phyloP scores from a whole-genome alignment of 2,329 filamentous ascomycete genomes.

The Pseudonectria buxi region DNA sequence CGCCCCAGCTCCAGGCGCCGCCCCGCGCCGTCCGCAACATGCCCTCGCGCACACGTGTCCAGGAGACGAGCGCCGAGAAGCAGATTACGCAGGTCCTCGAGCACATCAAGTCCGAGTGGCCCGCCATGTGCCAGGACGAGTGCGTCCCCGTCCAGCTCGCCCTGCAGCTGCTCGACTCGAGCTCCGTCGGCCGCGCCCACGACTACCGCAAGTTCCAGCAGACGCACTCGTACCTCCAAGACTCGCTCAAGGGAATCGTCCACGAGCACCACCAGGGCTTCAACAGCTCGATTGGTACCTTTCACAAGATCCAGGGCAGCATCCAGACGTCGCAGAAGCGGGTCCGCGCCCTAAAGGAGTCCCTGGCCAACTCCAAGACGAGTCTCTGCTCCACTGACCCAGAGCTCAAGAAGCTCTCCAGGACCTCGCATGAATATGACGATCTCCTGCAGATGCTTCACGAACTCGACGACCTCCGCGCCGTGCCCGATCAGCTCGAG shows the following conservation, averaged over 20 bases:
- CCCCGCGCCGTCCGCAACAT: conserved; percentile 26
- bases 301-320: conserved; percentile 95
- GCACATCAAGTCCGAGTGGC: conserved; percentile 84
- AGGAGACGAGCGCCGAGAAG: conserved; percentile 44
- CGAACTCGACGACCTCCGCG: conserved; percentile 80
- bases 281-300: conserved; percentile 97
- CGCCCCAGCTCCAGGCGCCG: conserved; percentile 23
- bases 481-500: conserved; percentile 86
- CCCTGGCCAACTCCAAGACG: conserved; percentile 71
- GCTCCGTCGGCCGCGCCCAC: conserved; percentile 85
- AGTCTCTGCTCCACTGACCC: conserved; percentile 81
- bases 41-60: conserved; percentile 31
- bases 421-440: conserved; percentile 83
- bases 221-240: conserved; percentile 83
- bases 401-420: conserved; percentile 83
- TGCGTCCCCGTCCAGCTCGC: conserved; percentile 91
- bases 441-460: conserved; percentile 77
- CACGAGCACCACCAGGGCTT: conserved; percentile 99
- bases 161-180: conserved; percentile 88
- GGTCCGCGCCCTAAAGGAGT: conserved; percentile 75
- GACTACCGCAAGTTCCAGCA: conserved; percentile 80
- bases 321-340: conserved; percentile 83
- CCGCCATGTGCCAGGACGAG: conserved; percentile 79
- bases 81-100: conserved; percentile 63
- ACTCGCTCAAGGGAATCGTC: conserved; percentile 86